These are phyloP conservation scores for Stygiomarasmius scandens DNA, from an alignment of 1,284 basidiomycete species.

Conservation along the genomic window DNA sequence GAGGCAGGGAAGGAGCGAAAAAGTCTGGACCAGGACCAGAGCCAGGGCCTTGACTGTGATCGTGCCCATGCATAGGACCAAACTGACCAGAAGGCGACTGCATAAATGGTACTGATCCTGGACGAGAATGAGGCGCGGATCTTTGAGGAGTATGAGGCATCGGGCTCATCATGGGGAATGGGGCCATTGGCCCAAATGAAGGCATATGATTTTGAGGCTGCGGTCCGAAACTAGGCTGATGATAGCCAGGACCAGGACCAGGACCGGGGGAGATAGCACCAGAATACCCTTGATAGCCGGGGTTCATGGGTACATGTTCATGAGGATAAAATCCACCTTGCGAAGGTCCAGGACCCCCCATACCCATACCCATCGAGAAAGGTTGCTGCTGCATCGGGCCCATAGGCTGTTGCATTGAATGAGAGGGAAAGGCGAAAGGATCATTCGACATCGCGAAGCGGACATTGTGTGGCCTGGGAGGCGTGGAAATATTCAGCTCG, in stretches of 20 bases:
- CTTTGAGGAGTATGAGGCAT: background rate
- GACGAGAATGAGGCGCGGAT: background rate
- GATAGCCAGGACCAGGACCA: background rate
- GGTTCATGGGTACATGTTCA: background rate
- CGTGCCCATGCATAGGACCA: background rate
- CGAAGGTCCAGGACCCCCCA: background rate
- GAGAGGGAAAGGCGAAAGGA: background rate
- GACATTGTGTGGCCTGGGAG: conserved; percentile 37
- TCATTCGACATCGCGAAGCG: conserved; percentile 37
- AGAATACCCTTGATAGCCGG: background rate
- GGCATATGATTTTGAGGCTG: background rate
- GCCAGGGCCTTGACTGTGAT: background rate
- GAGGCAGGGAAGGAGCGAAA: background rate
- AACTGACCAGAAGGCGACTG: background rate
- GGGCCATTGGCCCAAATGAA: background rate
- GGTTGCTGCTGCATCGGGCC: background rate
- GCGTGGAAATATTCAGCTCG: conserved; percentile 43
- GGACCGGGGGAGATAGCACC: background rate
- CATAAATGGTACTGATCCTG: background rate
- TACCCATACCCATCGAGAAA: background rate
- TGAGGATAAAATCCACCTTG: background rate
- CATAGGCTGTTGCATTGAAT: conserved; percentile 2
- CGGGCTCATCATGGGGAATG: background rate
- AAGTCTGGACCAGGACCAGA: background rate
- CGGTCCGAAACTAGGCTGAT: background rate